Evolutionary conservation across 176 grass and related monocot genomes (phyloP).

Genomic region (Pharus latifolius): DNA sequence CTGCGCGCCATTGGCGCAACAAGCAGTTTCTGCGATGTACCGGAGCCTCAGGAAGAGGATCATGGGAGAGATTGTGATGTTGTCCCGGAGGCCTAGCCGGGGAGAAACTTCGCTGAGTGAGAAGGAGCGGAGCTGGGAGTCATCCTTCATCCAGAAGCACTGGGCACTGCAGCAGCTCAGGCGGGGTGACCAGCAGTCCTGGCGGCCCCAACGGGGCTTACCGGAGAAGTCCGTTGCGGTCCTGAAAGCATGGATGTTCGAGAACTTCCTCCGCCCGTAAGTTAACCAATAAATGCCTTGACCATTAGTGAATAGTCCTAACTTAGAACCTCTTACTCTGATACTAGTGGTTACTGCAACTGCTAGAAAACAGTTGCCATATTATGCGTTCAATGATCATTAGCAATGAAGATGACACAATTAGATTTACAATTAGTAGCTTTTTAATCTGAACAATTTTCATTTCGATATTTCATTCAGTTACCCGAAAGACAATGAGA

Average conservation of each 20-base stretch:
- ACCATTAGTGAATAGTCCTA: not conserved
- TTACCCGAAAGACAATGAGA: conserved; percentile 90
- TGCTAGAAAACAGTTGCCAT: not conserved
- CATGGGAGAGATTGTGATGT: conserved; percentile 19
- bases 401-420: not conserved
- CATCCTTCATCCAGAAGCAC: conserved; percentile 86
- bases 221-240: conserved; percentile 93
- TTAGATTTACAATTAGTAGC: not conserved
- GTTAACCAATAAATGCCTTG: not conserved
- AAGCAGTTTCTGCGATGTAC: conserved; percentile 26
- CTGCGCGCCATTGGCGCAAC: conserved; percentile 24
- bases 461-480: conserved; percentile 33
- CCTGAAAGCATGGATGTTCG: conserved; percentile 89
- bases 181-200: conserved; percentile 56
- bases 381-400: not conserved
- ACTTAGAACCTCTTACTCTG: not conserved
- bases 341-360: not conserved
- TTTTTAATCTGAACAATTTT: not conserved
- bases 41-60: conserved; percentile 55
- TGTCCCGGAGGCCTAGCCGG: not conserved
- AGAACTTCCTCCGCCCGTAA: conserved; percentile 97
- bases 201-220: conserved; percentile 76
- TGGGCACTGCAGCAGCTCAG: conserved; percentile 71
- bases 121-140: conserved; percentile 63
- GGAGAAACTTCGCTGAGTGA: conserved; percentile 14